A percentile compares a stretch with the other conserved stretches of the same genome.
phyloP scores from a whole-genome alignment of 2,329 filamentous ascomycete species.

The Ceratocystis lukuohia region DNA sequence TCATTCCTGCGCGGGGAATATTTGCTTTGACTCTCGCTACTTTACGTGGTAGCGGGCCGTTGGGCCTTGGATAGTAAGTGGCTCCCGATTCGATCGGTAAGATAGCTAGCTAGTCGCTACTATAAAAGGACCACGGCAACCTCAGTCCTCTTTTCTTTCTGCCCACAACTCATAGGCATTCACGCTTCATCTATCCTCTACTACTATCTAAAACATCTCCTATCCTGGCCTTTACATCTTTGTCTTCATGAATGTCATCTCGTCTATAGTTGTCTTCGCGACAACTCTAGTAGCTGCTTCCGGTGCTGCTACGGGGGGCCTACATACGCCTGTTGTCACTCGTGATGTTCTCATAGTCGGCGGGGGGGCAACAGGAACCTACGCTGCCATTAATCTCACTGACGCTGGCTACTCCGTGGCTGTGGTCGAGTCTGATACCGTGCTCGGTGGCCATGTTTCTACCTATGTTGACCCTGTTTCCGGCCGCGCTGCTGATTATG shows the following conservation, averaged over 20 bases:
- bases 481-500: slow-evolving; percentile 61
- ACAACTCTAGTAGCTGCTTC: background rate
- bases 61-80: background rate
- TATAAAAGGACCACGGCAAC: background rate
- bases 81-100: no score
- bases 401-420: slow-evolving; percentile 59
- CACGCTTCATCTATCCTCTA: background rate
- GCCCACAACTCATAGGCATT: background rate
- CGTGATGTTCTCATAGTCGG: slow-evolving; percentile 61
- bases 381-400: slow-evolving; percentile 57
- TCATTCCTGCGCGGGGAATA: no score
- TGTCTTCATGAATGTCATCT: background rate
- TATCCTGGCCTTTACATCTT: background rate
- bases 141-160: background rate
- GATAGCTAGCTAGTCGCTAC: background rate
- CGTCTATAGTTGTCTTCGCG: background rate
- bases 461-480: slow-evolving; percentile 58
- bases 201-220: background rate
- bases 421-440: slow-evolving; percentile 56
- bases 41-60: background rate
- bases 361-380: slow-evolving; percentile 55
- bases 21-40: background rate
- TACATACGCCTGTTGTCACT: slow-evolving; percentile 27
- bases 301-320: slow-evolving; percentile 14
- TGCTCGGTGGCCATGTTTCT: slow-evolving; percentile 61